Evolutionary conservation across 768 basidiomycete species (phyloP), one percentile per base, ranked within the genome.

Genomic region (Amanita fuliginea): DNA sequence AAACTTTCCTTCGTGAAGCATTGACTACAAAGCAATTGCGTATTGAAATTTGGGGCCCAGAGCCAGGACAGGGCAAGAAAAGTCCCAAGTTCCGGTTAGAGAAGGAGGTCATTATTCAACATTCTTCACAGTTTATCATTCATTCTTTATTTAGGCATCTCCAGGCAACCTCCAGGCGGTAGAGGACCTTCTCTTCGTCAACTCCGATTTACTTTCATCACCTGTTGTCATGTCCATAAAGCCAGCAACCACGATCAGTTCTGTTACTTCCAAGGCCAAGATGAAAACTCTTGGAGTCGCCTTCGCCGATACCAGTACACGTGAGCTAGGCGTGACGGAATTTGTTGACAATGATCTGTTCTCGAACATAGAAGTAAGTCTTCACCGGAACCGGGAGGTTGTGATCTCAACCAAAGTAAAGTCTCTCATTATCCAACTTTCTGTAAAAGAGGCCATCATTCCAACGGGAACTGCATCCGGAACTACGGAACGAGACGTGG

Each of bases 331-430:
- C 0, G 84, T 94, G 0, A 75, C 87, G 10, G 92, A 98, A 53
- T 98, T 90, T 57, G 78, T 83, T 6, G 96, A 99, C 64, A 95
- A 93, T 56, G 96, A 98, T 53, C 69, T 92, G 13, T 98, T 94
- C 64, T 93, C 91, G 0, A 99, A 98, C 58, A 83, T 86, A 3
- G 95, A 99, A 74, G 95, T 91, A 14, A n/a, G 46, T 13, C 19
- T 9, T 10, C 19, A 21, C 47, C 18, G 42, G 32, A 18, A 19
- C 30, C 10, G 22, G 14, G 32, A 34, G 24, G n/a, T 30, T 28
- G 21, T 7, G 42, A 51, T 6, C 47, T 19, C 33, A 2, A 36
- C n/a, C 1, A n/a, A 32, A 21, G 47, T 30, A 50, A 21, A 97
- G 95, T 92, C 92, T 1, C 76, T 98, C 30, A 69, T 97, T 32